Evolutionary conservation across 2,329 filamentous ascomycete genomes (phyloP), one percentile per base, ranked within the genome.

Genomic region (Ascochyta clinopodiicola): DNA sequence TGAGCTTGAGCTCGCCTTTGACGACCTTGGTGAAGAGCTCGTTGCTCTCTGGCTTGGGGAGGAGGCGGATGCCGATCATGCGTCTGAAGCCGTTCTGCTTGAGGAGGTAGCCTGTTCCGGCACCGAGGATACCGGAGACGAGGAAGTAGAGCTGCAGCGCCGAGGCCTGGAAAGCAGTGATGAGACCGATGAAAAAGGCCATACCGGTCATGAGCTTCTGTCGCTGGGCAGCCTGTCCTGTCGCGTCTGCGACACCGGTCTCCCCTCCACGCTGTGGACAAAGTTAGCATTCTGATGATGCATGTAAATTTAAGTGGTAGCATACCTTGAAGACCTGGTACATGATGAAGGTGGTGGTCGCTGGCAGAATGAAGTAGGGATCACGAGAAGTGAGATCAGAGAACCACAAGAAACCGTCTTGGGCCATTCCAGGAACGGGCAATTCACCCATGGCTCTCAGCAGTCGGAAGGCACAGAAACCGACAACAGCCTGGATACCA

Each of bases 391-490:
- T 88, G 59, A 99, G 76, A 73, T 98, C 90, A 1, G 80, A 77
- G 63, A 98, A 84, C 95, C 95, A 99, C 36, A 87, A 77, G 32
- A 87, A 77, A 2, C 90, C 88, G 29, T 90, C 90, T 1, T 78
- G 79, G 65, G 90, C 84, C 61, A 98, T 75, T 1, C 86, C 88
- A 0, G 94, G 94, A 5, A 97, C 91, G 4, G 94, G 94, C 43
- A 98, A 78, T 21, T 81, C 75, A 1, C 86, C 77, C 89, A 96
- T 96, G 63, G 83, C 87, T 48, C 86, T 83, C 60, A 96, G 75
- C 40, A 94, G 80, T 57, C 90, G 86, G 81, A 94, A 98, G 56
- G 89, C 87, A 66, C 92, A 92, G 74, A 87, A 92, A 57, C 89
- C 90, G 61, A 96, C 80, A 5, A 92, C 87, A 12, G 89, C 76